Percentiles rank a stretch among this genome's conserved stretches.
Evolutionary conservation across 2,329 filamentous ascomycete genomes (phyloP).

Genomic region (Phyllosticta paracitricarpa): DNA sequence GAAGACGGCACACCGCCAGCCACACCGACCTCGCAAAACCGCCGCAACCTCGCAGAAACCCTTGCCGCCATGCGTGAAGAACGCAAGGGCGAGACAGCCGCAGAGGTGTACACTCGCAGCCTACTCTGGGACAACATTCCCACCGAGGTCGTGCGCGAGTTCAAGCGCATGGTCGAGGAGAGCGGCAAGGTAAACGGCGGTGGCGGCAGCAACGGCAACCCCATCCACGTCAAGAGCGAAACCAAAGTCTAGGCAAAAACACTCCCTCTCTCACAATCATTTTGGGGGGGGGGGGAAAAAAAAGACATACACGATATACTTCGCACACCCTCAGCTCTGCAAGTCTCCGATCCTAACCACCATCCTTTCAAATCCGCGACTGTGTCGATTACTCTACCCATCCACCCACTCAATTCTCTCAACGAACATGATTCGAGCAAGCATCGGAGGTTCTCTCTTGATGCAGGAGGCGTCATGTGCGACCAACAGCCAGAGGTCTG

Average conservation of each 20-base stretch:
- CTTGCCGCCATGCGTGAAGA: constrained; percentile 66
- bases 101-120: constrained; percentile 86
- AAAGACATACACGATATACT: background rate
- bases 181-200: constrained; percentile 35
- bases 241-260: constrained; percentile 16
- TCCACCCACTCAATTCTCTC: background rate
- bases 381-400: background rate
- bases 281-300: background rate
- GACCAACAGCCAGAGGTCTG: background rate
- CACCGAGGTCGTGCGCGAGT: constrained; percentile 80
- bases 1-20: constrained; percentile 28
- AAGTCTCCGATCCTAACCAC: constrained; percentile 5
- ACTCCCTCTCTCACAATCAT: constrained; percentile 6
- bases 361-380: background rate
- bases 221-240: constrained; percentile 24
- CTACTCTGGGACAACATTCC: constrained; percentile 93
- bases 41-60: constrained; percentile 69
- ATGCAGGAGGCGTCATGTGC: background rate
- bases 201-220: constrained; percentile 15
- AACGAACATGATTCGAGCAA: background rate
- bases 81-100: constrained; percentile 59
- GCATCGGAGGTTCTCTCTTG: background rate
- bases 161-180: constrained; percentile 82
- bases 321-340: constrained; percentile 2
- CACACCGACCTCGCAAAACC: constrained; percentile 38